phyloP scores from a whole-genome alignment of 2,329 filamentous ascomycete genomes.

The Dactylellina haptotyla region DNA sequence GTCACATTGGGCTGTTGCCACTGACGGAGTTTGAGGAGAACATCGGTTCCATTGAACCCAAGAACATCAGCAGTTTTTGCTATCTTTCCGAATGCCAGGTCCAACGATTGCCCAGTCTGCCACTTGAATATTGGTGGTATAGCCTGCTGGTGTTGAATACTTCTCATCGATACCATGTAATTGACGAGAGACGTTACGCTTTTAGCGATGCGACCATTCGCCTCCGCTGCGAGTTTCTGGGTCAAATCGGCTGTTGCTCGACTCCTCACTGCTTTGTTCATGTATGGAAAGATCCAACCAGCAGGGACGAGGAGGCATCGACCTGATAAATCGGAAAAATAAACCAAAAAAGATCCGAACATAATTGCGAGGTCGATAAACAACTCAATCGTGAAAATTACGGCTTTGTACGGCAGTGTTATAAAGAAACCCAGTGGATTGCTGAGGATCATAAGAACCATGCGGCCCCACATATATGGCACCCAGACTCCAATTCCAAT shows the following conservation, averaged over 20 bases:
- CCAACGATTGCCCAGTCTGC: constrained; percentile 23
- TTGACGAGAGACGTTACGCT: constrained; percentile 31
- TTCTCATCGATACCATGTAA: constrained; percentile 36
- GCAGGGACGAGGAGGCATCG: constrained; percentile 53
- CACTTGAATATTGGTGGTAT: constrained; percentile 27
- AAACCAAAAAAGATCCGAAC: constrained; percentile 56
- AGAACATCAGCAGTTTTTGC: constrained; percentile 26
- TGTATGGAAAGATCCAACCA: constrained; percentile 53
- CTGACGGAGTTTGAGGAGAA: constrained; percentile 28
- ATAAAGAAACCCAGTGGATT: constrained; percentile 58
- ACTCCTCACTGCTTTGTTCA: constrained; percentile 52
- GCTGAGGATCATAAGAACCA: constrained; percentile 70
- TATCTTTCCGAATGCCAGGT: constrained; percentile 23
- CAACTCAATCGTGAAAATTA: constrained; percentile 57
- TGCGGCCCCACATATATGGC: constrained; percentile 89
- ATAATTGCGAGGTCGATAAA: constrained; percentile 57
- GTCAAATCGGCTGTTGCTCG: constrained; percentile 54
- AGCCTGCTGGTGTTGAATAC: constrained; percentile 22
- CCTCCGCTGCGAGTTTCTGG: constrained; percentile 55
- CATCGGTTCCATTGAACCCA: constrained; percentile 33
- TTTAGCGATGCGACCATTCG: constrained; percentile 56
- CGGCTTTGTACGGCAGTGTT: constrained; percentile 54
- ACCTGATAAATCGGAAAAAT: constrained; percentile 54
- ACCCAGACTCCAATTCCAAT: constrained; percentile 86
- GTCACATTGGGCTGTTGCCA: constrained; percentile 26